Percentiles rank a stretch among this genome's conserved stretches.
Evolutionary conservation across 2,329 filamentous ascomycete species (phyloP).

Genomic region (Ophiostoma pallidulum): DNA sequence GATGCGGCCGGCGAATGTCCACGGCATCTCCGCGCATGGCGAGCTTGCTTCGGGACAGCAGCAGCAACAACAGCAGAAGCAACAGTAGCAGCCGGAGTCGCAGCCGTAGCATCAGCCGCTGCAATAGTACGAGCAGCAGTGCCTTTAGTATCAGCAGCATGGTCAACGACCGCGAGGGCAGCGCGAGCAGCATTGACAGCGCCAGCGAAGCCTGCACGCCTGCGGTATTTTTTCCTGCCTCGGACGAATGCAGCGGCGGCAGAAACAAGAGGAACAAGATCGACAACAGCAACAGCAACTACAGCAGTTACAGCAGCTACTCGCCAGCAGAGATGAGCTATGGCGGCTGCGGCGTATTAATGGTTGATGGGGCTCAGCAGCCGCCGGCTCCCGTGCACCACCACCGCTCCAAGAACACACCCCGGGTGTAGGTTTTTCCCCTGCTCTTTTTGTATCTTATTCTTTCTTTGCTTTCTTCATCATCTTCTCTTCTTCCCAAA

Average conservation of each 20-base stretch:
- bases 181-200: conserved; percentile 3
- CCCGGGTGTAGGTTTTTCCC: too few species aligned
- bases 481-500: too few species aligned
- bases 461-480: too few species aligned
- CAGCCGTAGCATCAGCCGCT: not conserved
- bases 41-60: not conserved
- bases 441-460: too few species aligned
- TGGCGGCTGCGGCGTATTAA: not conserved
- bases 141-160: conserved; percentile 9
- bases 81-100: not conserved
- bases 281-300: conserved; percentile 8
- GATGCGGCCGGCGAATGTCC: not conserved
- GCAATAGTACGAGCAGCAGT: conserved; percentile 3
- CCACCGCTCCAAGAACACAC: too few species aligned
- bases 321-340: not conserved
- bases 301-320: too few species aligned
- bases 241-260: conserved; percentile 5
- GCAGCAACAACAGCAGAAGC: not conserved
- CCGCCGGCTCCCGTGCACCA: too few species aligned
- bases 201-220: conserved; percentile 7
- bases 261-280: too few species aligned
- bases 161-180: conserved; percentile 7
- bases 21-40: not conserved
- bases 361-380: not conserved
- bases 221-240: conserved; percentile 3